Evolutionary conservation across 164 flowering plant species (phyloP), one percentile per base, ranked within the genome.

Genomic region (Sextonia rubra): DNA sequence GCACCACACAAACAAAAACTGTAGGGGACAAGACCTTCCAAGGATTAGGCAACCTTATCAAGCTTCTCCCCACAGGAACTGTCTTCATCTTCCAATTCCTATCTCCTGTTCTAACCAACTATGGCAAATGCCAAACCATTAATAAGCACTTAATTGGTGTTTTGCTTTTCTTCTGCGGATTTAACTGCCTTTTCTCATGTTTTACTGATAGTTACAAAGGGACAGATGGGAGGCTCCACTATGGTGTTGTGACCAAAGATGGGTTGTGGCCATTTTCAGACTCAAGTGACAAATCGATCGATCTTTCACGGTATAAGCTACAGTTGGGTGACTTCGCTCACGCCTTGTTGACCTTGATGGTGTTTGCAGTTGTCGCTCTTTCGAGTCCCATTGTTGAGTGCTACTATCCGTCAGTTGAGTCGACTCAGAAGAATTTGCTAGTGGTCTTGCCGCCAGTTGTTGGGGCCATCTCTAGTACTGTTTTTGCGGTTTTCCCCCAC

Each of bases 1-100:
- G 44, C 48, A n/a, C 73, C 32, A 23, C 73, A 22, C 65, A 61
- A 37, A 37, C 44, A 25, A 12, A 37, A 27, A 71, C 66, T 26
- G 7, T 62, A 17, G 64, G 63, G 27, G 82, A 73, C 76, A 82
- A 64, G 70, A 76, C 93, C 9, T 72, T 89, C 17, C 65, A 79
- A 2, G 88, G 90, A 6, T 27, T 85, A 6, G 94, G 87, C 3
- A 92, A 85, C 80, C 88, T 94, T 68, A 75, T 91, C 60, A 89
- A 78, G 77, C 89, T 94, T 69, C 97, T 94, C 30, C 98, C 98
- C 0, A 90, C 97, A 0, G 97, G 97, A 64, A 94, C 97, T 0
- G 89, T 90, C 66, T 90, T 94, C 84, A 0, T 82, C 23, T 94
- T 80, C 80, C 94, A 89, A 47, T 87, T 91, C 83, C 89, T 94